Evolutionary conservation across 495 filamentous ascomycete species (phyloP), one percentile per base, ranked within the genome.

Genomic region (Neurospora sp.): DNA sequence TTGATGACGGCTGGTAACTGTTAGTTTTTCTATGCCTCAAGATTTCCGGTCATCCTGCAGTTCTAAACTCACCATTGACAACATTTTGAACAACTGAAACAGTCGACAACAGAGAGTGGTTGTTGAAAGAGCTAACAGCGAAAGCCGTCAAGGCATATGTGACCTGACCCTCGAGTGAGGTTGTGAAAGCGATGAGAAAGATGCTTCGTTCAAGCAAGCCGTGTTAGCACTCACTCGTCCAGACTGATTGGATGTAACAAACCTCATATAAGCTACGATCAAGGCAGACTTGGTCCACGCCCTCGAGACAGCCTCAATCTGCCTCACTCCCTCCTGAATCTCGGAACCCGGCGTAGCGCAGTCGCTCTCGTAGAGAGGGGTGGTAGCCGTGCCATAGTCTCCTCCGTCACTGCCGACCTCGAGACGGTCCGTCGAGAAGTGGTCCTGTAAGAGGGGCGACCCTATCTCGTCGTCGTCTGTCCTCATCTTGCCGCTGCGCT

Each of bases 31-130:
- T 70, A 4, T 35, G 10, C 4, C 10, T 6, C 10, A 31, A 22
- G 48, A 27, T 59, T 7, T 59, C 10, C 48, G 10, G 48, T 7
- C 27, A 9, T 8, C 20, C 35, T 53, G n/a, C 12, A 37, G 40
- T 5, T 6, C n/a, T 39, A 10, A 41, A 59, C 75, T 40, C 76
- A 83, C 80, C 83, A 69, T 84, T 86, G 14, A 87, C 83, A 41
- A 87, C 83, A 59, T 83, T 83, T 35, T 86, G 81, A 3, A 91
- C 84, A 69, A 90, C 83, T 48, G 82, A 85, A 69, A 90, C 86
- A 22, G 86, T 85, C 40, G 86, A 85, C 68, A 90, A 76, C 59
- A 90, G 76, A 7, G 88, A 89, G 76, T 91, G 89, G 7, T 82
- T 81, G 27, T 85, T 80, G 76, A 89, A 91, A 3, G 82, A 84